phyloP scores from a whole-genome alignment of 148 eudicot species.

The Cornus controversa region DNA sequence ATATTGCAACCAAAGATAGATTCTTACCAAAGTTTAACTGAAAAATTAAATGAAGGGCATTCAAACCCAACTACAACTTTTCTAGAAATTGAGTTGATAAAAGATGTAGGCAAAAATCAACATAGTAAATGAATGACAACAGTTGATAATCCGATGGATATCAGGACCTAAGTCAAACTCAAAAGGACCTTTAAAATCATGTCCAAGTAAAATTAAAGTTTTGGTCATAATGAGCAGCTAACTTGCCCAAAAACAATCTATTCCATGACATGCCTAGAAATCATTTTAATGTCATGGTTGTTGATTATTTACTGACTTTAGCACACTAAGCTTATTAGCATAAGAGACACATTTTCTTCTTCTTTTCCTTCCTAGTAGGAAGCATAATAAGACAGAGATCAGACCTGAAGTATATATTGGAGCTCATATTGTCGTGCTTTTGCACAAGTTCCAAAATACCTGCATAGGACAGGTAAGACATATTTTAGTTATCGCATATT shows the following conservation, averaged over 20 bases:
- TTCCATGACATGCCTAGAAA: not conserved
- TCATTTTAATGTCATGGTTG: not conserved
- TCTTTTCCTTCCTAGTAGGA: not conserved
- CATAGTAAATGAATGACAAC: not conserved
- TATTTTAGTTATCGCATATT: not conserved
- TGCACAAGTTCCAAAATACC: conserved; percentile 72
- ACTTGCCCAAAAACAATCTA: not conserved
- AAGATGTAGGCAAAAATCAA: not conserved
- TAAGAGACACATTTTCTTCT: not conserved
- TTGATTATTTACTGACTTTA: not conserved
- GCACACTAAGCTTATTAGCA: not conserved
- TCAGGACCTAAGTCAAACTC: not conserved
- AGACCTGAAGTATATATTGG: conserved; percentile 85
- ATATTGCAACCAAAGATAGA: not conserved
- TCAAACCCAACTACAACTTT: not conserved
- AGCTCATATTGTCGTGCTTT: conserved; percentile 85
- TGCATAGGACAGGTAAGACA: conserved; percentile 28
- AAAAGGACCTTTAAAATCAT: not conserved
- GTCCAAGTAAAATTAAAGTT: too few relatives aligned
- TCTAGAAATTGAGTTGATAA: not conserved
- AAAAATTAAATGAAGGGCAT: not conserved
- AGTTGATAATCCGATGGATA: not conserved
- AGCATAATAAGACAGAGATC: conserved; percentile 12
- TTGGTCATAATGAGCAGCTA: not conserved
- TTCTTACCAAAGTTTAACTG: not conserved